Percentiles rank a stretch among this genome's conserved stretches.
Conservation (phyloP, 495 filamentous ascomycete species). For the Saxispiralis lemnorum region DNA sequence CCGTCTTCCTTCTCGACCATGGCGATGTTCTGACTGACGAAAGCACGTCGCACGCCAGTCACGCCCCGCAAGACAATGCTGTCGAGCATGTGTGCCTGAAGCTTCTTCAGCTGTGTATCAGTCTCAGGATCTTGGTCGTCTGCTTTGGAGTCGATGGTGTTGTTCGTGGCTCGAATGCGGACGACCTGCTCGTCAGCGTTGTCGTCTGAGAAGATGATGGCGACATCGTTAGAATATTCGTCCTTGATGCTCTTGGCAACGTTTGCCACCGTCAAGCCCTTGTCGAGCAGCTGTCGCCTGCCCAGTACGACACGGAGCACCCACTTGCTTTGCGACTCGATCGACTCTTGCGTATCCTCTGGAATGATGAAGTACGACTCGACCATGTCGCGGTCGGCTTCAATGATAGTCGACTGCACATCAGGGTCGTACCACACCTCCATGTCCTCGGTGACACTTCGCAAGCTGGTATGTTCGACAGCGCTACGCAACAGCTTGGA, state of each 20-base stretch:
- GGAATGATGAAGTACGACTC: conserved; percentile 94
- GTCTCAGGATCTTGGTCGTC: conserved; percentile 61
- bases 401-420: conserved; percentile 65
- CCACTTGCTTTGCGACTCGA: conserved; percentile 77
- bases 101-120: conserved; percentile 72
- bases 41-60: conserved; percentile 68
- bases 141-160: conserved; percentile 40
- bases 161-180: conserved; percentile 65
- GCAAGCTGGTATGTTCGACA: conserved; percentile 88
- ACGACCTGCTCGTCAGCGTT: conserved; percentile 93
- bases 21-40: conserved; percentile 65
- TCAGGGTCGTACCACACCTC: conserved; percentile 98
- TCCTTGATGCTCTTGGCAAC: conserved; percentile 80
- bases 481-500: conserved; percentile 73
- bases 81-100: conserved; percentile 81
- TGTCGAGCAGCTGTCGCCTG: conserved; percentile 84
- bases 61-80: conserved; percentile 81
- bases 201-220: conserved; percentile 92
- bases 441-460: conserved; percentile 73
- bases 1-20: conserved; percentile 48
- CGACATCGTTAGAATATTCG: conserved; percentile 69
- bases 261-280: conserved; percentile 77
- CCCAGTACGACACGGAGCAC: conserved; percentile 85
- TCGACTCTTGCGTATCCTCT: conserved; percentile 54
- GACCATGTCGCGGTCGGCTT: conserved; percentile 80